Percentiles rank a stretch among this genome's conserved stretches.
phyloP scores from a whole-genome alignment of 2,329 filamentous ascomycete genomes.

The Leptographium galeiforme region DNA sequence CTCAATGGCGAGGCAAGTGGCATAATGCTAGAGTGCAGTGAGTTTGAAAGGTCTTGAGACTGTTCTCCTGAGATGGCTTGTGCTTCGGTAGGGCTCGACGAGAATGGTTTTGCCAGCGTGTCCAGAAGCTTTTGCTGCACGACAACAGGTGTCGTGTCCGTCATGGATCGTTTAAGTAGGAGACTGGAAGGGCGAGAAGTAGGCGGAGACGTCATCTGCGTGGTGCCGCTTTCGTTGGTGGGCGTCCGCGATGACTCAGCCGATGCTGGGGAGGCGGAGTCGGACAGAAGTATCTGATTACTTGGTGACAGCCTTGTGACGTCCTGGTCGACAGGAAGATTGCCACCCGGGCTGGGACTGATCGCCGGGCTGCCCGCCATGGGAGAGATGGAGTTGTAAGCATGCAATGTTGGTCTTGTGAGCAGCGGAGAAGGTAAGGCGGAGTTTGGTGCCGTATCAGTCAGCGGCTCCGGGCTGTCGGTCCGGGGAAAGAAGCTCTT shows the following conservation, averaged over 20 bases:
- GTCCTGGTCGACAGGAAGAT: background rate
- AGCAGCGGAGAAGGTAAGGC: conserved; percentile 12
- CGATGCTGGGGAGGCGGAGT: conserved; percentile 19
- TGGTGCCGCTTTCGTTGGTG: conserved; percentile 42
- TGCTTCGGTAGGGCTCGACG: conserved; percentile 20
- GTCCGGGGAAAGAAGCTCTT: conserved; percentile 54
- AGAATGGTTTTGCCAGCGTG: conserved; percentile 69
- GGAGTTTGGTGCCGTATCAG: background rate
- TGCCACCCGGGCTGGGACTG: background rate
- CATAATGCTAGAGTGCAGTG: no score
- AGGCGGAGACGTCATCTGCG: conserved; percentile 38
- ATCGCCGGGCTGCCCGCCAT: background rate
- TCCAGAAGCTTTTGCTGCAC: conserved; percentile 77
- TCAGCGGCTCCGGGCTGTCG: conserved; percentile 33
- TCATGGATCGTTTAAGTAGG: conserved; percentile 68
- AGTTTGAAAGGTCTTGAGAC: background rate
- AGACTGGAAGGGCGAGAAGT: conserved; percentile 45
- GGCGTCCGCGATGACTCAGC: conserved; percentile 39
- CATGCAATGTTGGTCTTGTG: background rate
- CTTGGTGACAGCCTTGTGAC: background rate
- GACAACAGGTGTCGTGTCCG: conserved; percentile 61
- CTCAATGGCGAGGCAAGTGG: conserved; percentile 24
- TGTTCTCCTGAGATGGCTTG: background rate
- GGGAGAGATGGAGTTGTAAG: background rate
- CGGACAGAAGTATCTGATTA: background rate